phyloP scores from a whole-genome alignment of 2,329 filamentous ascomycete species.

The Clathrospora elynae region DNA sequence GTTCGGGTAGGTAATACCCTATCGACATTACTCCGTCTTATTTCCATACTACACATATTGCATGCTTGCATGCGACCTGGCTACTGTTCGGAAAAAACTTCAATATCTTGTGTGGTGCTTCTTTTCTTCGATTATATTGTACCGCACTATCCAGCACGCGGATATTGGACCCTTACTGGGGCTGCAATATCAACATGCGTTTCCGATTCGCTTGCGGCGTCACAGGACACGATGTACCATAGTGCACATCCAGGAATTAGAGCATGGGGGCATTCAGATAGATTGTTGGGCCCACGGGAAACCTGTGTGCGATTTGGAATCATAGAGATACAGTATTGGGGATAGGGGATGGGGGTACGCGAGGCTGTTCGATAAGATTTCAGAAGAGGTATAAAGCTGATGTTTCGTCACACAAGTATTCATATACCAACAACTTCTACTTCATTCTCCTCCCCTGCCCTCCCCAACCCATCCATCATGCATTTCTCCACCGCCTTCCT shows the following conservation, averaged over 20 bases:
- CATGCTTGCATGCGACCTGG: too few species aligned
- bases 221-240: slow-evolving; percentile 2
- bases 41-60: too few species aligned
- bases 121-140: slow-evolving; percentile 5
- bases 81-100: too few species aligned
- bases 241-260: too few species aligned
- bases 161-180: slow-evolving; percentile 2
- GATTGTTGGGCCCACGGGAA: neutral
- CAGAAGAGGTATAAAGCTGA: neutral
- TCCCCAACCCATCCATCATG: slow-evolving; percentile 18
- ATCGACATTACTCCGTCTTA: too few species aligned
- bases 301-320: neutral
- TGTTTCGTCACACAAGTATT: neutral
- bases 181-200: slow-evolving; percentile 4
- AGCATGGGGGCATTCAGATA: too few species aligned
- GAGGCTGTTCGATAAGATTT: neutral
- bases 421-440: neutral
- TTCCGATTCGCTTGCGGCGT: slow-evolving; percentile 4
- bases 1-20: too few species aligned
- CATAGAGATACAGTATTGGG: neutral
- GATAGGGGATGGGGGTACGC: neutral
- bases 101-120: too few species aligned
- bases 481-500: slow-evolving; percentile 21
- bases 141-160: slow-evolving; percentile 1
- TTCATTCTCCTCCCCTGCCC: neutral